Percentiles rank a stretch among this genome's conserved stretches.
phyloP scores from a whole-genome alignment of 768 basidiomycete species.

The Pleurotus eryngii region DNA sequence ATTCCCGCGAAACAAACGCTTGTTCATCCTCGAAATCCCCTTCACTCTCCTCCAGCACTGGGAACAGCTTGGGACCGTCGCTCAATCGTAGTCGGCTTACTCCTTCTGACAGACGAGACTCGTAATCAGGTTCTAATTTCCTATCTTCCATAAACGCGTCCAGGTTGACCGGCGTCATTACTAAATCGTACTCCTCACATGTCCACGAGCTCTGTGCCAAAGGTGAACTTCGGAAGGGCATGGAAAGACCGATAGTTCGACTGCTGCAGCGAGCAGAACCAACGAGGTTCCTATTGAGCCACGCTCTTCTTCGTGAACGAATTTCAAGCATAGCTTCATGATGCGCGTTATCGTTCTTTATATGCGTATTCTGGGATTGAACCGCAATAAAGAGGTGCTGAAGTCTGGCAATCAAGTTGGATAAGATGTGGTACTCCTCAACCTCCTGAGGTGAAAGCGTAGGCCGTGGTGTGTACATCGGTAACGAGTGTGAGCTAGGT shows the following conservation, averaged over 20 bases:
- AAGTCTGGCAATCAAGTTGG: constrained; percentile 32
- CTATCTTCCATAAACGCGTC: constrained; percentile 1
- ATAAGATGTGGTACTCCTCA: constrained; percentile 30
- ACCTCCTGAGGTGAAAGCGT: constrained; percentile 27
- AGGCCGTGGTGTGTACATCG: constrained; percentile 22
- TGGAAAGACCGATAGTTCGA: constrained; percentile 43
- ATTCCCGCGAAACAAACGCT: constrained; percentile 21
- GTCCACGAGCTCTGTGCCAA: constrained; percentile 39
- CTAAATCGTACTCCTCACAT: constrained; percentile 31
- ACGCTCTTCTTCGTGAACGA: constrained; percentile 60
- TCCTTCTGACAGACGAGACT: constrained; percentile 8
- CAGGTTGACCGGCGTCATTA: constrained; percentile 7
- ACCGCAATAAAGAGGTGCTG: constrained; percentile 38
- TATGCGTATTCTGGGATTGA: constrained; percentile 36
- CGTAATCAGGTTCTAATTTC: constrained; percentile 12
- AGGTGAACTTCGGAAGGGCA: constrained; percentile 48
- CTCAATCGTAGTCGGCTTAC: constrained; percentile 11
- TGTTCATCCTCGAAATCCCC: constrained; percentile 23
- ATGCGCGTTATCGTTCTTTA: constrained; percentile 34
- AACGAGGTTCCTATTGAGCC: constrained; percentile 50
- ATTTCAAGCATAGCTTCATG: constrained; percentile 50
- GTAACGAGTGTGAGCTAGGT: constrained; percentile 13
- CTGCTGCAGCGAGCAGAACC: constrained; percentile 19
- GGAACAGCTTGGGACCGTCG: constrained; percentile 28
- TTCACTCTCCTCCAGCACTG: constrained; percentile 38